A percentile compares a stretch with the other conserved stretches of the same genome.
phyloP scores from a whole-genome alignment of 495 filamentous ascomycete species.

The Daldinia childiae region DNA sequence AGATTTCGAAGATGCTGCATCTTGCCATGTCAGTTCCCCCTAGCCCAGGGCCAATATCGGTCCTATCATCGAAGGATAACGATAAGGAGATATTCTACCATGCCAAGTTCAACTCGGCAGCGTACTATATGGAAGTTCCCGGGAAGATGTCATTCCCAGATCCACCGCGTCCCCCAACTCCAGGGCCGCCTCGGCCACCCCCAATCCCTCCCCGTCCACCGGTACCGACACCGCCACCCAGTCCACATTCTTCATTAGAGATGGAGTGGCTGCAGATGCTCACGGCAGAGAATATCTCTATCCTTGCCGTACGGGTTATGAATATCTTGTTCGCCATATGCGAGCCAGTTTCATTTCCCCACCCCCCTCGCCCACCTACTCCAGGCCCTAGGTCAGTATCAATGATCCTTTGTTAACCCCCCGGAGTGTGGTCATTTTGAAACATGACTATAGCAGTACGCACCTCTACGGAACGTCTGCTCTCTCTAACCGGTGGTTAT shows the following conservation, averaged over 20 bases:
- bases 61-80: background rate
- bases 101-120: background rate
- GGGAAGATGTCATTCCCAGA: conserved; percentile 35
- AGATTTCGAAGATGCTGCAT: conserved; percentile 8
- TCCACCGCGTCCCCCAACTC: conserved; percentile 47
- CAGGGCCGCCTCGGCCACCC: conserved; percentile 43
- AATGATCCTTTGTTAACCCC: background rate
- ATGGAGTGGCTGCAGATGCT: conserved; percentile 3
- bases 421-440: background rate
- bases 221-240: conserved; percentile 46
- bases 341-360: conserved; percentile 24
- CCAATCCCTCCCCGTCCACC: conserved; percentile 45
- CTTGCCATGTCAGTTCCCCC: background rate
- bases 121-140: conserved; percentile 4
- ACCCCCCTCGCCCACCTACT: conserved; percentile 44
- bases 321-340: conserved; percentile 12
- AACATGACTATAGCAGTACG: conserved; percentile 23
- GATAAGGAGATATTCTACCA: background rate
- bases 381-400: conserved; percentile 41
- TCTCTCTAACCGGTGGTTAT: conserved; percentile 7
- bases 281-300: conserved; percentile 27
- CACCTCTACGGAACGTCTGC: background rate
- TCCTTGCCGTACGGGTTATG: conserved; percentile 19
- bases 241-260: conserved; percentile 28
- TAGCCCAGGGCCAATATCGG: background rate